phyloP scores from a whole-genome alignment of 768 basidiomycete genomes.

The Trametopsis cervina region DNA sequence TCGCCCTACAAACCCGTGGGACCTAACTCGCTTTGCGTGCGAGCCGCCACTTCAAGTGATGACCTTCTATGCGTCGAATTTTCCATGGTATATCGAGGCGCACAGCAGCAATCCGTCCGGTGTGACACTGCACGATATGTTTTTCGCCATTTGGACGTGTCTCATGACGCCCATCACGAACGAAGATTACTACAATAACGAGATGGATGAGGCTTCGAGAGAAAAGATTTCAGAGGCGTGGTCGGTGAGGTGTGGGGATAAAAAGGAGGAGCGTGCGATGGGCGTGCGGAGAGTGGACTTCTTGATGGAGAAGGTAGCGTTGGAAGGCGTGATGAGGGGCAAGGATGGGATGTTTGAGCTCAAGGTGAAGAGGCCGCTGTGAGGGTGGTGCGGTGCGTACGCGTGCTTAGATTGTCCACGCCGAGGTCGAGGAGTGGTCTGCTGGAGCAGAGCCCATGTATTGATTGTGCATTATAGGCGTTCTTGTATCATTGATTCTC shows the following conservation, averaged over 20 bases:
- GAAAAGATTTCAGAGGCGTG: constrained; percentile 39
- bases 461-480: background rate
- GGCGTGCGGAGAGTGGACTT: constrained; percentile 59
- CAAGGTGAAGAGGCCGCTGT: constrained; percentile 33
- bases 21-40: constrained; percentile 49
- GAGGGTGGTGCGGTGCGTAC: background rate
- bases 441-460: background rate
- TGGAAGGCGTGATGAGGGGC: constrained; percentile 47
- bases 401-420: background rate
- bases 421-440: background rate
- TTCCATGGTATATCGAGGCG: constrained; percentile 69
- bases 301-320: constrained; percentile 42
- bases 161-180: constrained; percentile 39
- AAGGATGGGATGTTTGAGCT: constrained; percentile 62
- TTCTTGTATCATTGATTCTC: no score
- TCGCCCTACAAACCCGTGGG: constrained; percentile 36
- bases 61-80: constrained; percentile 47
- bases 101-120: constrained; percentile 36
- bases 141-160: constrained; percentile 37
- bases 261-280: constrained; percentile 24
- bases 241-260: constrained; percentile 33
- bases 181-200: constrained; percentile 54
- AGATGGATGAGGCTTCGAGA: constrained; percentile 40
- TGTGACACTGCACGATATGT: constrained; percentile 52
- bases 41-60: constrained; percentile 42